Conservation (phyloP, 371 early-diverging fungal species). For the Homolaphlyctis polyrhiza region DNA sequence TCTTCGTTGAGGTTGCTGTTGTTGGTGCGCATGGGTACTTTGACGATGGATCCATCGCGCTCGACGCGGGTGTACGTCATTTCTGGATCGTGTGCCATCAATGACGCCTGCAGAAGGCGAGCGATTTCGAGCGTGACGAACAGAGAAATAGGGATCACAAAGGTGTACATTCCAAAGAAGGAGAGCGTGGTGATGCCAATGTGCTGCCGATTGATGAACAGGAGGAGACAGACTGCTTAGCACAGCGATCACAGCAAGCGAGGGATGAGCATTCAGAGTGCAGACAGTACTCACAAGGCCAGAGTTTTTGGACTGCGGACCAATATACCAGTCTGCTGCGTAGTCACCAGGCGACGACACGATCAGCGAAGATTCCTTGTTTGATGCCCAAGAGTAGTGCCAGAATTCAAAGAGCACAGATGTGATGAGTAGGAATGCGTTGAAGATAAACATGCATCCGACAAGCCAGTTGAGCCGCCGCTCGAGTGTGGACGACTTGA, state of each 20-base stretch:
- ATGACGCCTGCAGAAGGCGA: constrained; percentile 45
- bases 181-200: constrained; percentile 13
- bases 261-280: not conserved
- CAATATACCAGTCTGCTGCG: constrained; percentile 33
- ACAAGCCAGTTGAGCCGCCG: constrained; percentile 84
- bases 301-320: constrained; percentile 5
- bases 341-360: no score
- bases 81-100: constrained; percentile 36
- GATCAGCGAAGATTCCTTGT: no score
- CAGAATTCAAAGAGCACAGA: constrained; percentile 18
- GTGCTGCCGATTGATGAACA: no score
- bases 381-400: constrained; percentile 14
- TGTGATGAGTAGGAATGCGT: constrained; percentile 26
- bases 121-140: constrained; percentile 66
- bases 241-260: not conserved
- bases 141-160: constrained; percentile 64
- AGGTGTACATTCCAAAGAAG: constrained; percentile 42
- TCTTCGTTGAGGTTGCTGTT: constrained; percentile 62
- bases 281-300: no score
- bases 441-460: constrained; percentile 76
- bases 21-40: constrained; percentile 33
- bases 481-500: constrained; percentile 93
- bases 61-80: constrained; percentile 24
- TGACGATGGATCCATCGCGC: constrained; percentile 12
- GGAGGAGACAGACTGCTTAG: not conserved